Conservation (phyloP, 805 yeast genomes). For the Myxozyma geophila region DNA sequence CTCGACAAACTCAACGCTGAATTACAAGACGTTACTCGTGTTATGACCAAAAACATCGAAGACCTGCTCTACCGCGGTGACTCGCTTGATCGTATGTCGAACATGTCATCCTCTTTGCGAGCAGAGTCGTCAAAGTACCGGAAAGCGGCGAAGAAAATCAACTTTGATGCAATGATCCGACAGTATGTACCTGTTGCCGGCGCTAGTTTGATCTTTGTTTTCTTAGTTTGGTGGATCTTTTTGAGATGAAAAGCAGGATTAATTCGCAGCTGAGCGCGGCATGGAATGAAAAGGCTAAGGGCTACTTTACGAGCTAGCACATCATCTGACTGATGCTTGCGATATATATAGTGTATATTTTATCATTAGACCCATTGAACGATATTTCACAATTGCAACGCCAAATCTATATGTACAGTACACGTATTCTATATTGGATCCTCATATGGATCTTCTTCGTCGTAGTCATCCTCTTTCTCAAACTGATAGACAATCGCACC, state of each 20-base stretch:
- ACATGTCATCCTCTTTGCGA: constrained; percentile 77
- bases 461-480: constrained; percentile 97
- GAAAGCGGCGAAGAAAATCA: constrained; percentile 86
- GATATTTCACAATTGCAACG: too few relatives aligned
- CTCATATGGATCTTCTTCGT: constrained; percentile 97
- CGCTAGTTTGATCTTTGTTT: constrained; percentile 64
- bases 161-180: constrained; percentile 82
- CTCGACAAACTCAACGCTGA: constrained; percentile 85
- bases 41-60: constrained; percentile 95
- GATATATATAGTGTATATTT: too few relatives aligned
- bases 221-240: constrained; percentile 82
- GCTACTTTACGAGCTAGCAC: too few relatives aligned
- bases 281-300: too few relatives aligned
- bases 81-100: constrained; percentile 86
- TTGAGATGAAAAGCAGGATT: constrained; percentile 15
- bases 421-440: constrained; percentile 71
- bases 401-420: background rate
- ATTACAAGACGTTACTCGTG: constrained; percentile 88
- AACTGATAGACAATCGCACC: constrained; percentile 96
- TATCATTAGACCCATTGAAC: too few relatives aligned
- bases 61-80: constrained; percentile 95
- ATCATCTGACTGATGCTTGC: too few relatives aligned
- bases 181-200: constrained; percentile 90
- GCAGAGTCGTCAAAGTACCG: constrained; percentile 85
- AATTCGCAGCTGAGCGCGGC: too few relatives aligned